These are phyloP conservation scores for Atalantia buxifolia DNA, from an alignment of 345 rosid genomes.

Conservation along the genomic window DNA sequence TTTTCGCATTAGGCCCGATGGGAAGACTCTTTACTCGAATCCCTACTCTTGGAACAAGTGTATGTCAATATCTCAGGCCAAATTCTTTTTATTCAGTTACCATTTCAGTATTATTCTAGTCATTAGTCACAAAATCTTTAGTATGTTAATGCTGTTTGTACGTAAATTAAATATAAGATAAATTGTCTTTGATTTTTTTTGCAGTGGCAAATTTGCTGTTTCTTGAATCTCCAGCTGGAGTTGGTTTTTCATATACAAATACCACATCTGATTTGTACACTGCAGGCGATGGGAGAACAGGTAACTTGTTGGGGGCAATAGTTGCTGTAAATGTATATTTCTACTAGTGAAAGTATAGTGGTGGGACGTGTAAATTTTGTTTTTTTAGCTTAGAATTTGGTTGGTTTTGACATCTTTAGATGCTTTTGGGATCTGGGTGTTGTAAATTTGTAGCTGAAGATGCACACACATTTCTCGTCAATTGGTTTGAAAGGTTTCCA, in stretches of 20 bases:
- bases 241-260: slow-evolving; percentile 89
- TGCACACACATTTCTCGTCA: slow-evolving; percentile 69
- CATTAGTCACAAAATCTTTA: background rate
- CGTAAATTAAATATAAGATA: background rate
- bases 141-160: background rate
- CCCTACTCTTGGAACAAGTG: slow-evolving; percentile 82
- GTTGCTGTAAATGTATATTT: background rate
- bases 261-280: slow-evolving; percentile 81
- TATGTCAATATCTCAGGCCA: slow-evolving; percentile 20
- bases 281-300: slow-evolving; percentile 82
- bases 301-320: slow-evolving; percentile 28
- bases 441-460: slow-evolving; percentile 71
- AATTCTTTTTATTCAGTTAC: background rate
- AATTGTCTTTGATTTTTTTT: background rate
- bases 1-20: slow-evolving; percentile 68
- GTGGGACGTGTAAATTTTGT: background rate
- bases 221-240: slow-evolving; percentile 97
- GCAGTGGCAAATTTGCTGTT: slow-evolving; percentile 89
- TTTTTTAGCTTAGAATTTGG: background rate
- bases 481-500: slow-evolving; percentile 94
- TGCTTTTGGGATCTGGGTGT: slow-evolving; percentile 11
- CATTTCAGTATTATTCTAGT: background rate
- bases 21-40: slow-evolving; percentile 67
- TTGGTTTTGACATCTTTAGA: slow-evolving; percentile 17
- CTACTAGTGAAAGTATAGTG: background rate